Conservation (phyloP, 331 rosid genomes). For the Dryas integrifolia region DNA sequence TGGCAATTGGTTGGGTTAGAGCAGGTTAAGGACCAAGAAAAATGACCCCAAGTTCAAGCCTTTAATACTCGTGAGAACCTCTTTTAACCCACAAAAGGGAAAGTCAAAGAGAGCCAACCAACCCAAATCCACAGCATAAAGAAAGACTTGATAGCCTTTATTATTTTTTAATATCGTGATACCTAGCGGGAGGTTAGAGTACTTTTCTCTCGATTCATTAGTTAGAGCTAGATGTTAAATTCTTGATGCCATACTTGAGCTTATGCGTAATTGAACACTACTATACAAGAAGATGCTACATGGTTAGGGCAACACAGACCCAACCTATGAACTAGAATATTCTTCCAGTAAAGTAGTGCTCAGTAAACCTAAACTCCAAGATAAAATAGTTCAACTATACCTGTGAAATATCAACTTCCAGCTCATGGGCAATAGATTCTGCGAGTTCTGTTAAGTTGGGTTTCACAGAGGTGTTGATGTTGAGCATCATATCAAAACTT, state of each 20-base stretch:
- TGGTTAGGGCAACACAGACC: background rate
- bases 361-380: background rate
- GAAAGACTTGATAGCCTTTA: background rate
- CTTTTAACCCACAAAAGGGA: no score
- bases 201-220: background rate
- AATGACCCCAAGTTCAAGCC: background rate
- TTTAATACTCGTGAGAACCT: no score
- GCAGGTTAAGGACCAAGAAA: background rate
- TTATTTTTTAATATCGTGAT: background rate
- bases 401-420: slow-evolving; percentile 41
- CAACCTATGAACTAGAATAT: background rate
- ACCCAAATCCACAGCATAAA: background rate
- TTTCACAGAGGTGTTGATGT: slow-evolving; percentile 32
- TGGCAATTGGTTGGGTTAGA: slow-evolving; percentile 6
- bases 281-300: no score
- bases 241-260: background rate
- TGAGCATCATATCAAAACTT: slow-evolving; percentile 43
- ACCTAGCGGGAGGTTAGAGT: background rate
- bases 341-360: no score
- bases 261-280: background rate
- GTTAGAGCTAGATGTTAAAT: background rate
- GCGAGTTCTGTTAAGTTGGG: slow-evolving; percentile 46
- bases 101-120: no score
- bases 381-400: slow-evolving; percentile 25
- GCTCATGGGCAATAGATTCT: slow-evolving; percentile 40